Conservation (phyloP, 768 basidiomycete species). For the Arthromyces matolae region DNA sequence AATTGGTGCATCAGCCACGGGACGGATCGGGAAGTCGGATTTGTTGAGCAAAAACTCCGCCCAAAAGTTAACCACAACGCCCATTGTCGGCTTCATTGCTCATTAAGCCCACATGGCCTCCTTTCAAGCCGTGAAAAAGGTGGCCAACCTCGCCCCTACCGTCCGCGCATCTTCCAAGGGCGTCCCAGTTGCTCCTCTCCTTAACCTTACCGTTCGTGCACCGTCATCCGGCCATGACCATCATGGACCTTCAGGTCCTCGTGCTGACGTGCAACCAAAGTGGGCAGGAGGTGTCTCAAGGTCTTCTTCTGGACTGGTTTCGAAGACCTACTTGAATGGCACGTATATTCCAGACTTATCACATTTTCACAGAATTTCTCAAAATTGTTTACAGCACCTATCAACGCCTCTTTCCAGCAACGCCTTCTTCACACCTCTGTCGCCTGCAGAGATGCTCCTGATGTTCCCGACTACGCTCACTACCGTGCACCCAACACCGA, state of each 20-base stretch:
- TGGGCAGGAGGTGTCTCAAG: slow-evolving; percentile 61
- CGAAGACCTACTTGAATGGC: slow-evolving; percentile 65
- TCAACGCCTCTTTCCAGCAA: slow-evolving; percentile 54
- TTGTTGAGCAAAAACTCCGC: slow-evolving; percentile 31
- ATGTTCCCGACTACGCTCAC: slow-evolving; percentile 84
- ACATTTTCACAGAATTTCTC: not conserved
- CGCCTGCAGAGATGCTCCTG: slow-evolving; percentile 61
- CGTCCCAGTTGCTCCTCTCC: slow-evolving; percentile 68
- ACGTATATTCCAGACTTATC: slow-evolving; percentile 23
- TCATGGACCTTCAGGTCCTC: slow-evolving; percentile 50
- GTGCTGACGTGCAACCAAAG: slow-evolving; percentile 57
- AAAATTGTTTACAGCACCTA: slow-evolving; percentile 37
- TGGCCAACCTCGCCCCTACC: slow-evolving; percentile 77
- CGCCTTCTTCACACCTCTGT: slow-evolving; percentile 80
- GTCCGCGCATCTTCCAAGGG: slow-evolving; percentile 77
- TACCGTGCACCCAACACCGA: slow-evolving; percentile 71
- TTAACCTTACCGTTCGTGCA: slow-evolving; percentile 71
- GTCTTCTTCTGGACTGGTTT: slow-evolving; percentile 52
- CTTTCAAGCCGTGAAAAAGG: slow-evolving; percentile 75
- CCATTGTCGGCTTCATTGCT: slow-evolving; percentile 19
- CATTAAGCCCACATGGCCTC: slow-evolving; percentile 54
- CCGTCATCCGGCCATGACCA: slow-evolving; percentile 56
- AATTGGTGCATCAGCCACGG: slow-evolving; percentile 18
- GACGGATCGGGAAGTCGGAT: slow-evolving; percentile 40
- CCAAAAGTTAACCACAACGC: slow-evolving; percentile 23